A percentile compares a stretch with the other conserved stretches of the same genome.
These are phyloP conservation scores for Trichoderma pleuroti DNA, from an alignment of 2,329 filamentous ascomycete species.

Conservation along the genomic window DNA sequence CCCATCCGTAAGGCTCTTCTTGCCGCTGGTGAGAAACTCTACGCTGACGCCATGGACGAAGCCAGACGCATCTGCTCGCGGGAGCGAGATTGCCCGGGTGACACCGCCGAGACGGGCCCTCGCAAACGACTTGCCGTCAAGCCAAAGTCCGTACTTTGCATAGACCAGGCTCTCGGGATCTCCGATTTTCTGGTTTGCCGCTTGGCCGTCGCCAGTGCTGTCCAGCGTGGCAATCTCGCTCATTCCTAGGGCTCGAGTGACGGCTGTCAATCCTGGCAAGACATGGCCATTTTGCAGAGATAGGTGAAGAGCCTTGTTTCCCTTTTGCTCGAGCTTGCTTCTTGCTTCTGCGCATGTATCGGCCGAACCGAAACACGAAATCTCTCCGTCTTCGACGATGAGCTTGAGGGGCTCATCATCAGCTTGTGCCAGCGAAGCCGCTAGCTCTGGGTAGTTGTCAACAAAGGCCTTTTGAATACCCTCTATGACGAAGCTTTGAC, in stretches of 20 bases:
- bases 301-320: constrained; percentile 4
- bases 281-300: constrained; percentile 14
- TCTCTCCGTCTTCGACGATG: not conserved
- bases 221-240: constrained; percentile 45
- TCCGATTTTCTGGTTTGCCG: constrained; percentile 23
- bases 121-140: constrained; percentile 40
- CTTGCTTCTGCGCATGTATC: not conserved
- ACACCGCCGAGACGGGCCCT: constrained; percentile 43
- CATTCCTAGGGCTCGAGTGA: constrained; percentile 47
- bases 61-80: constrained; percentile 27
- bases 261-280: constrained; percentile 46
- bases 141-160: constrained; percentile 40
- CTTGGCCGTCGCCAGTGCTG: constrained; percentile 44
- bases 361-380: constrained; percentile 11
- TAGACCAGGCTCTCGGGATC: constrained; percentile 33
- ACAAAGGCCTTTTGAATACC: constrained; percentile 16
- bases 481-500: constrained; percentile 12
- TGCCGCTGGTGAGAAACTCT: constrained; percentile 16
- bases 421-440: not conserved
- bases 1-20: constrained; percentile 31
- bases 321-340: not conserved
- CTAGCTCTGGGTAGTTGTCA: constrained; percentile 16
- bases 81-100: constrained; percentile 42
- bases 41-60: constrained; percentile 37
- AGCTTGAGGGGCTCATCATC: not conserved